Conservation (phyloP, 1,139 yeast genomes). For the Taphrina flavorubra region DNA sequence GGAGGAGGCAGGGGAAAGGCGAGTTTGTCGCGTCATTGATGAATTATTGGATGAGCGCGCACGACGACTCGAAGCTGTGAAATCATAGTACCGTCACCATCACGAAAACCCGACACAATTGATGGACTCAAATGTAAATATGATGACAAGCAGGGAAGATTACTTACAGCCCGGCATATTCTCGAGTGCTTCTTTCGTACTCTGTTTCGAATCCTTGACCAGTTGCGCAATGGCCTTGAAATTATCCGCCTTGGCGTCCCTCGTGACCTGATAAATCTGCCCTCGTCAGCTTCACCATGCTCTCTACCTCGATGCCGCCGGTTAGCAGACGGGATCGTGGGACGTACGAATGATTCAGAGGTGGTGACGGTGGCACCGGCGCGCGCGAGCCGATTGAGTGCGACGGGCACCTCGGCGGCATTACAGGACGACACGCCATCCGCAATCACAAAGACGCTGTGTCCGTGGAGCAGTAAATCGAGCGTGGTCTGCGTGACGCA, state of each 20-base stretch:
- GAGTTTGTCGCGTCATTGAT: conserved; percentile 9
- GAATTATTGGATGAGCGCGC: conserved; percentile 3
- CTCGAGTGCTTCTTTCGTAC: conserved; percentile 45
- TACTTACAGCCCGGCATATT: conserved; percentile 40
- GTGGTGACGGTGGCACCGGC: conserved; percentile 50
- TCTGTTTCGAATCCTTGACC: conserved; percentile 46
- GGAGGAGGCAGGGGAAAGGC: background rate
- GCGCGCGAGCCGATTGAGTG: conserved; percentile 47
- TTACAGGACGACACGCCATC: conserved; percentile 49
- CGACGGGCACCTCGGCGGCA: conserved; percentile 48
- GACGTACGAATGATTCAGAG: conserved; percentile 47
- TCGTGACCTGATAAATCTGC: conserved; percentile 51
- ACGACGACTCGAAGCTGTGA: background rate
- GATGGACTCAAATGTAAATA: no score
- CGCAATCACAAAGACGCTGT: conserved; percentile 48
- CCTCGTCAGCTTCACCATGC: background rate
- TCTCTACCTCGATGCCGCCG: no score
- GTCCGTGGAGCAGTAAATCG: conserved; percentile 48
- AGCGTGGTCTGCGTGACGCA: conserved; percentile 49
- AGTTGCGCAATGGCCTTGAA: conserved; percentile 46
- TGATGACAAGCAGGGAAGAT: background rate
- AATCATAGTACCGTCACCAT: no score
- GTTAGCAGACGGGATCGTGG: no score
- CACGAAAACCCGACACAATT: no score
- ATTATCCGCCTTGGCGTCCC: conserved; percentile 50